phyloP scores from a whole-genome alignment of 805 yeast species.

The Yamadazyma paraphyllophila region DNA sequence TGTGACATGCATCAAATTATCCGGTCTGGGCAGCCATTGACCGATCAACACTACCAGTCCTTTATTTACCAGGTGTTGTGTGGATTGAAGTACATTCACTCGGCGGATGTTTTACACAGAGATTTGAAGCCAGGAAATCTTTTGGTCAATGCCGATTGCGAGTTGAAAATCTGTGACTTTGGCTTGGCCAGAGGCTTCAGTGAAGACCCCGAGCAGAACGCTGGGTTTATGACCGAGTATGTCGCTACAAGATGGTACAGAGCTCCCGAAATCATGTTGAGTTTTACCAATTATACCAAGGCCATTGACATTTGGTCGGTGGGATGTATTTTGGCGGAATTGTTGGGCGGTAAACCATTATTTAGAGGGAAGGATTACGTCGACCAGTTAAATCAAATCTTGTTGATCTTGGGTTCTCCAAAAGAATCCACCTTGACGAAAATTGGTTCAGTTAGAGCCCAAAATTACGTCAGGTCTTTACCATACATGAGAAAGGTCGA shows the following conservation, averaged over 20 bases:
- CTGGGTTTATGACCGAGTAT: slow-evolving; percentile 94
- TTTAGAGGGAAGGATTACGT: slow-evolving; percentile 96
- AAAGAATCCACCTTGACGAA: slow-evolving; percentile 46
- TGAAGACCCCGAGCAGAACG: slow-evolving; percentile 75
- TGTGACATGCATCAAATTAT: slow-evolving; percentile 98
- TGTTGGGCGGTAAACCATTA: slow-evolving; percentile 85
- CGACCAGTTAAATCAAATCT: slow-evolving; percentile 86
- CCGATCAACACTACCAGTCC: slow-evolving; percentile 93
- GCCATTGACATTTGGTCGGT: slow-evolving; percentile 98
- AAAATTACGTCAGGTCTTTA: slow-evolving; percentile 82
- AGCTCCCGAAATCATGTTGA: slow-evolving; percentile 96
- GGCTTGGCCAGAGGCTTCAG: slow-evolving; percentile 93
- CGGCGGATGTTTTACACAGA: slow-evolving; percentile 89
- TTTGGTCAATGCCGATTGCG: slow-evolving; percentile 94
- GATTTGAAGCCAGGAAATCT: slow-evolving; percentile 94
- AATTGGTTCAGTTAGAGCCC: slow-evolving; percentile 82
- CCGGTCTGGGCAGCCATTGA: slow-evolving; percentile 86
- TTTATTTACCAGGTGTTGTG: slow-evolving; percentile 90
- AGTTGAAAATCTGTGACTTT: slow-evolving; percentile 92
- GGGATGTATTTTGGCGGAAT: slow-evolving; percentile 94
- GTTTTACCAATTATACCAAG: slow-evolving; percentile 91
- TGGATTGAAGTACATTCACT: slow-evolving; percentile 85
- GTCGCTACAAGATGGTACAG: slow-evolving; percentile 99
- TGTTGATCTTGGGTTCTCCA: slow-evolving; percentile 90
- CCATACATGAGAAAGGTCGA: slow-evolving; percentile 81